phyloP scores from a whole-genome alignment of 2,329 filamentous ascomycete genomes.

The Sarocladium brachiariae region DNA sequence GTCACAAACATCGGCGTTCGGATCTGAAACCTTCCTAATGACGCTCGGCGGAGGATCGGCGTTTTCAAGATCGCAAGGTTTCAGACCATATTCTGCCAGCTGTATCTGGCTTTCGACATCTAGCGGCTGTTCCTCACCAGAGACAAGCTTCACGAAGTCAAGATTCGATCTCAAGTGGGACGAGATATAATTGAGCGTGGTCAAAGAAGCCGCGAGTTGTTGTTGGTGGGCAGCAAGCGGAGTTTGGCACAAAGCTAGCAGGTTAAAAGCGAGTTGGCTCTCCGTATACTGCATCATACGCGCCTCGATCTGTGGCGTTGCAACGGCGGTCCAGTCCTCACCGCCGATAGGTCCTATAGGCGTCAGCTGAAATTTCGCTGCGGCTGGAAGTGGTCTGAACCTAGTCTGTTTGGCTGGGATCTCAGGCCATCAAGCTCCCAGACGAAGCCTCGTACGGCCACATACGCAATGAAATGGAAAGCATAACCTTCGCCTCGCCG shows the following conservation, averaged over 20 bases:
- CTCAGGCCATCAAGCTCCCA: constrained; percentile 90
- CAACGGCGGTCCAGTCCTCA: constrained; percentile 59
- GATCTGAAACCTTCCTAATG: neutral
- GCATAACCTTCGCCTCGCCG: constrained; percentile 44
- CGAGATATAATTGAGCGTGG: constrained; percentile 32
- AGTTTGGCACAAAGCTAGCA: constrained; percentile 67
- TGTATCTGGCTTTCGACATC: constrained; percentile 16
- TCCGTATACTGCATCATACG: constrained; percentile 63
- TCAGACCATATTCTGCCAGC: constrained; percentile 26
- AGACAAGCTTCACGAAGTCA: constrained; percentile 12
- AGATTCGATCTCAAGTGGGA: constrained; percentile 17
- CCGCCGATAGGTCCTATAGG: constrained; percentile 26
- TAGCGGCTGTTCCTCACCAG: constrained; percentile 17
- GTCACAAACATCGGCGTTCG: constrained; percentile 9
- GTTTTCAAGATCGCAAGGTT: constrained; percentile 17
- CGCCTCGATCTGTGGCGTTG: constrained; percentile 55
- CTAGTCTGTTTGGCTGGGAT: constrained; percentile 48
- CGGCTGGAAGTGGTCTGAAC: constrained; percentile 15
- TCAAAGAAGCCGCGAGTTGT: constrained; percentile 36
- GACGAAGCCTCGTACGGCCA: constrained; percentile 65
- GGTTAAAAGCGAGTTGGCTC: constrained; percentile 64
- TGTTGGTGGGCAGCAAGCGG: constrained; percentile 46
- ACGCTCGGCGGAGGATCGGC: neutral
- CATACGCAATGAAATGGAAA: constrained; percentile 86
- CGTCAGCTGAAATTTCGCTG: neutral